A percentile compares a stretch with the other conserved stretches of the same genome.
Evolutionary conservation across 805 yeast species (phyloP).

Genomic region (Zygosaccharomyces gambellarensis): DNA sequence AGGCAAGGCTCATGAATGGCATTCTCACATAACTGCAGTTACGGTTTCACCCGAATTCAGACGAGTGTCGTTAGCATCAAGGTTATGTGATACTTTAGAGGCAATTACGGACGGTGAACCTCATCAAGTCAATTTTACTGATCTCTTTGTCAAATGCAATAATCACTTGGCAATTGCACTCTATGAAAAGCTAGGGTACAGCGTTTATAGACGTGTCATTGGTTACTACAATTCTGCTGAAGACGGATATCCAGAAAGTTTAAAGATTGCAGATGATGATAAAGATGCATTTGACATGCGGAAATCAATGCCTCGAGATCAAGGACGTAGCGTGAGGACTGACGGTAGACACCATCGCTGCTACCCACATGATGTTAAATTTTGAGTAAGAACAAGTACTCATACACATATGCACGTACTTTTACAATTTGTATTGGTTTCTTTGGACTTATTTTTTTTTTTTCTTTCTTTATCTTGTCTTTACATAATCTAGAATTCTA

Average conservation of each 20-base stretch:
- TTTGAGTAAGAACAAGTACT: constrained; percentile 32
- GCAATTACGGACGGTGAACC: constrained; percentile 73
- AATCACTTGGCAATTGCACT: constrained; percentile 73
- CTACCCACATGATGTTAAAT: constrained; percentile 61
- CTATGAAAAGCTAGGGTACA: constrained; percentile 83
- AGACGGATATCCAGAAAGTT: constrained; percentile 39
- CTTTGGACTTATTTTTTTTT: neutral
- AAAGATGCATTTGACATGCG: constrained; percentile 90
- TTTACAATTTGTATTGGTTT: neutral
- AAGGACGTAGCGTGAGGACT: constrained; percentile 45
- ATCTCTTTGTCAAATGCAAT: constrained; percentile 85
- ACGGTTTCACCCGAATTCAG: constrained; percentile 81
- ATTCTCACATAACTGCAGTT: constrained; percentile 93
- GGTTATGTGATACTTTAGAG: constrained; percentile 68
- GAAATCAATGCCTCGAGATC: constrained; percentile 55
- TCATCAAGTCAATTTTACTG: constrained; percentile 77
- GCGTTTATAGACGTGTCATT: constrained; percentile 78
- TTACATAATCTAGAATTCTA: constrained; percentile 8
- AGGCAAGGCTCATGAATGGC: constrained; percentile 84
- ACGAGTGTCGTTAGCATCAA: constrained; percentile 79
- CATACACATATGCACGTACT: neutral
- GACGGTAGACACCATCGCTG: constrained; percentile 60
- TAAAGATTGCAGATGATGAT: constrained; percentile 52
- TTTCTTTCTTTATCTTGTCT: neutral
- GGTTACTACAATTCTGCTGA: constrained; percentile 70